These are phyloP conservation scores for Huiozyma sinensis DNA, from an alignment of 805 yeast genomes.

Conservation along the genomic window DNA sequence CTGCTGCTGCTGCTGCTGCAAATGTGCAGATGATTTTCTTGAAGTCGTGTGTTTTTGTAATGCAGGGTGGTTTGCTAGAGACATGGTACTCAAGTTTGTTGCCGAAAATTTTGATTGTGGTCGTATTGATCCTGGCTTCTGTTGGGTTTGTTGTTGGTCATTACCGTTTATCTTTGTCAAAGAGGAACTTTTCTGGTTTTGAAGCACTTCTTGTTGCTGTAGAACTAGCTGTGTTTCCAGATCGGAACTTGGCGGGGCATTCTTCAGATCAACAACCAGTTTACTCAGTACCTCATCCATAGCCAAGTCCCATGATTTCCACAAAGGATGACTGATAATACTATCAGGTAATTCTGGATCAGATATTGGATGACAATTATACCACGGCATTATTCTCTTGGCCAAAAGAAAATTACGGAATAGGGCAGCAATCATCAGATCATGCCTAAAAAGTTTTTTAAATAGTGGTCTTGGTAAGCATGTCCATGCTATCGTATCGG, in stretches of 20 bases:
- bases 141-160: neutral
- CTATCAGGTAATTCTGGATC: slow-evolving; percentile 86
- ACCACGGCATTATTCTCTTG: slow-evolving; percentile 84
- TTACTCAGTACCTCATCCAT: slow-evolving; percentile 85
- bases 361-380: slow-evolving; percentile 88
- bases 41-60: slow-evolving; percentile 1
- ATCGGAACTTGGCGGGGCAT: slow-evolving; percentile 24
- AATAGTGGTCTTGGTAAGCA: slow-evolving; percentile 78
- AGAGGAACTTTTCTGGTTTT: slow-evolving; percentile 2
- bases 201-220: slow-evolving; percentile 19
- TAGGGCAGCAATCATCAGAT: slow-evolving; percentile 90
- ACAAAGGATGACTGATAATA: slow-evolving; percentile 75
- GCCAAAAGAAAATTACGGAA: slow-evolving; percentile 89
- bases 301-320: slow-evolving; percentile 98
- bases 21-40: slow-evolving; percentile 8
- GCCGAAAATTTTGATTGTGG: slow-evolving; percentile 24
- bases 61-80: slow-evolving; percentile 22
- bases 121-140: slow-evolving; percentile 15
- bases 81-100: slow-evolving; percentile 29
- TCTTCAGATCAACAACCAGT: slow-evolving; percentile 37
- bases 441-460: slow-evolving; percentile 86
- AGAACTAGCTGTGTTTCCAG: slow-evolving; percentile 17
- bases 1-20: slow-evolving; percentile 10
- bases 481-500: slow-evolving; percentile 98
- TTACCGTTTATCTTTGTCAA: neutral